A percentile compares a stretch with the other conserved stretches of the same genome.
phyloP scores from a whole-genome alignment of 169 alveolate genomes.

The Cryptosporidium bovis region DNA sequence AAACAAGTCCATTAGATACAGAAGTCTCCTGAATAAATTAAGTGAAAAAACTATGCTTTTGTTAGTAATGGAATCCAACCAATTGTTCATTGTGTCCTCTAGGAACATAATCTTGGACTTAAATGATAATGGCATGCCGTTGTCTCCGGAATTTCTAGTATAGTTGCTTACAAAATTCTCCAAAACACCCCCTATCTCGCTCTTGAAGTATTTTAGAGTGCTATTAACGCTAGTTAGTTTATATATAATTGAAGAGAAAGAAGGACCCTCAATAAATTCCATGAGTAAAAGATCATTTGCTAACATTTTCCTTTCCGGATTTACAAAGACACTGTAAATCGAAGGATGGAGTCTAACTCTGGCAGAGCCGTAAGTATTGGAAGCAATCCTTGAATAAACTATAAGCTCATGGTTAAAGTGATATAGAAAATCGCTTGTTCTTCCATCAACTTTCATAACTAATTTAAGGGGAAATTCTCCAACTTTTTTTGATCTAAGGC shows the following conservation, averaged over 20 bases:
- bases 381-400: slow-evolving; percentile 49
- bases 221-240: slow-evolving; percentile 12
- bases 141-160: not conserved
- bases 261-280: slow-evolving; percentile 62
- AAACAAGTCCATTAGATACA: slow-evolving; percentile 47
- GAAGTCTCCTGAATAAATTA: slow-evolving; percentile 36
- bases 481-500: slow-evolving; percentile 27
- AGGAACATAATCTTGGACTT: not conserved
- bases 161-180: slow-evolving; percentile 1
- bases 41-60: slow-evolving; percentile 44
- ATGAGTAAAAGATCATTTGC: slow-evolving; percentile 32
- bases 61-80: slow-evolving; percentile 4
- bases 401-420: slow-evolving; percentile 60
- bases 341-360: slow-evolving; percentile 54
- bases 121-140: not conserved
- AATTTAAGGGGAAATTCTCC: slow-evolving; percentile 37
- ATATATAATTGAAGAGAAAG: slow-evolving; percentile 28
- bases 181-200: not conserved
- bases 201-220: slow-evolving; percentile 10
- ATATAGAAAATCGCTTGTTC: slow-evolving; percentile 59
- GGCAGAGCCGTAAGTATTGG: slow-evolving; percentile 52
- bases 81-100: slow-evolving; percentile 19
- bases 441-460: slow-evolving; percentile 52
- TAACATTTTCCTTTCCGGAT: slow-evolving; percentile 19
- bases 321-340: slow-evolving; percentile 37